Percentiles rank a stretch among this genome's conserved stretches.
Evolutionary conservation across 345 rosid species (phyloP).

Genomic region (Pseudoturritis turrita): DNA sequence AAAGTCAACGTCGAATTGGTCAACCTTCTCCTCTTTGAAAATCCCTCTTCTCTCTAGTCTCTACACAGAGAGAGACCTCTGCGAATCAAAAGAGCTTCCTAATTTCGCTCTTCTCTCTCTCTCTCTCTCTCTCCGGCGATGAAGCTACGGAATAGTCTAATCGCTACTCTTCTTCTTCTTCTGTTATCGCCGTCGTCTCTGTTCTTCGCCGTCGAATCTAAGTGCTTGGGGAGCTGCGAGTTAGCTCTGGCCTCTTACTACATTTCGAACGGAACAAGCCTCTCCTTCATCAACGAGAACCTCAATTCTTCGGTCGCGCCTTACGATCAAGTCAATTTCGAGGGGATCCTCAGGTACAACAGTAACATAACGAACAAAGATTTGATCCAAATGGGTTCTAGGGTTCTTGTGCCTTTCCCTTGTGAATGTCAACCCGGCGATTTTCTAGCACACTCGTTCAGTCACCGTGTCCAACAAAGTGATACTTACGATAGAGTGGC

Average conservation of each 20-base stretch:
- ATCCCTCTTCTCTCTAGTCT: background rate
- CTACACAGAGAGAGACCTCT: conserved; percentile 4
- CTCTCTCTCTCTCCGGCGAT: conserved; percentile 1
- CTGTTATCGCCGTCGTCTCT: conserved; percentile 4
- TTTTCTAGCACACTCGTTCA: conserved; percentile 51
- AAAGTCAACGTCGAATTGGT: conserved; percentile 18
- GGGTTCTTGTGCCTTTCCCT: conserved; percentile 61
- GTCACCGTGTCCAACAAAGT: background rate
- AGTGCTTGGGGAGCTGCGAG: conserved; percentile 33
- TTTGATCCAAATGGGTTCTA: conserved; percentile 11
- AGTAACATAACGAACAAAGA: conserved; percentile 35
- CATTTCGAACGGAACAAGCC: conserved; percentile 32
- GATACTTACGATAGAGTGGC: conserved; percentile 43
- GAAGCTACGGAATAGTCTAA: background rate
- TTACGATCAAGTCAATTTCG: conserved; percentile 6
- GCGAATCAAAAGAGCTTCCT: background rate
- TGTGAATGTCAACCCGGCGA: conserved; percentile 55
- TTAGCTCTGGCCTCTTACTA: conserved; percentile 47
- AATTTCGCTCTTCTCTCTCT: background rate
- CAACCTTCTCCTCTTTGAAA: conserved; percentile 8
- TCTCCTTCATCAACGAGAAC: conserved; percentile 41
- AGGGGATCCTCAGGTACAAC: conserved; percentile 37
- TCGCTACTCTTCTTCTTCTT: background rate
- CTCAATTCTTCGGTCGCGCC: conserved; percentile 25
- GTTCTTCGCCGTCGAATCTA: conserved; percentile 34